phyloP scores from a whole-genome alignment of 2,329 filamentous ascomycete species.

The Neonectria coccinea region DNA sequence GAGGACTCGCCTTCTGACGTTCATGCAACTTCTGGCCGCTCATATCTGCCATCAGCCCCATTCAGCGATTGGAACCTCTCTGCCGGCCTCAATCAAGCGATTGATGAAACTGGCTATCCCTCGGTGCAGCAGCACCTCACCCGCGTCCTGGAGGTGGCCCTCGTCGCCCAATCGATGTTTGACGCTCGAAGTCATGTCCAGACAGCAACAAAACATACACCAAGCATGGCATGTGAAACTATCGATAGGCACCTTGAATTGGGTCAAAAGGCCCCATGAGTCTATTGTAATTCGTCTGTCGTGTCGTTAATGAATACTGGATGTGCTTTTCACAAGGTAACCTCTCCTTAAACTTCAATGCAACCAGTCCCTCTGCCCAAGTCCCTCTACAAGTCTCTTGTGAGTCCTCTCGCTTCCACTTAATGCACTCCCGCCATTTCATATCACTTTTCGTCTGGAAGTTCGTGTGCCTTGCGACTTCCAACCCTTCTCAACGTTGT shows the following conservation, averaged over 20 bases:
- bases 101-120: conserved; percentile 12
- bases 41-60: background rate
- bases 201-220: background rate
- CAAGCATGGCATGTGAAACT: background rate
- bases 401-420: background rate
- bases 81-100: conserved; percentile 12
- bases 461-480: conserved; percentile 29
- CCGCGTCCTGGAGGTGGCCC: background rate
- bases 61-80: background rate
- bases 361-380: background rate
- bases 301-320: conserved; percentile 19
- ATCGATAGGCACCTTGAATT: background rate
- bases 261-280: background rate
- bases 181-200: background rate
- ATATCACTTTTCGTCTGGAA: conserved; percentile 34
- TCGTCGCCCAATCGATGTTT: background rate
- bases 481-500: conserved; percentile 15
- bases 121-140: background rate
- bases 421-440: background rate
- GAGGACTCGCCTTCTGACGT: background rate
- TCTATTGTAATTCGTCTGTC: conserved; percentile 21
- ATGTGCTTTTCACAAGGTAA: conserved; percentile 18
- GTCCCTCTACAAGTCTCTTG: no score
- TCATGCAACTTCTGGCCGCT: background rate
- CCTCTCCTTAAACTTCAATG: conserved; percentile 3